Evolutionary conservation across 108 stramenopile species (phyloP), one percentile per base, ranked within the genome.

Genomic region (Pseudonitzschia delicatissima): DNA sequence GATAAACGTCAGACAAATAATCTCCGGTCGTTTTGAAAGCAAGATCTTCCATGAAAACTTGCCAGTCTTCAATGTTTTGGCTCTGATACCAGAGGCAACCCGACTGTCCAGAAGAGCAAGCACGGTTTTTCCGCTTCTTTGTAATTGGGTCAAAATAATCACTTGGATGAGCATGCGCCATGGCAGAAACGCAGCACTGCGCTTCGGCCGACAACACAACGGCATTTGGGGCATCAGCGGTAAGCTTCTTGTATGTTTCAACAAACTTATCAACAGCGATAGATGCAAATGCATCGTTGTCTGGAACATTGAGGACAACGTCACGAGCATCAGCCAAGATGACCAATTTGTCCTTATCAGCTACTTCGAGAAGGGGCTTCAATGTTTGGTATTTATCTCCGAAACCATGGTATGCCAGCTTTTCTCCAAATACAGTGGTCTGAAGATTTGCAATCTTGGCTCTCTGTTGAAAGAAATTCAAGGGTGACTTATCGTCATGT

Each of bases 201-300:
- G 64, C 44, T 21, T 64, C 64, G 25, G 64, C 64, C 26, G 64
- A 64, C 64, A 64, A 48, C 17, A 64, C 64, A 31, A 64, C 40
- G 4, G 64, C 64, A 49, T 48, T 35, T 26, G 64, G 64, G 17
- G 31, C 13, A 27, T 47, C 31, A 4, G 12, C 39, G 1, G 64
- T 64, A 7, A 64, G 45, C 17, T 49, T 64, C 12, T 9, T 37
- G 48, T 64, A 64, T 4, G 64, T 49, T 49, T 47, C 25, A 28
- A 64, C 23, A 45, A 64, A 64, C 31, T 64, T 45, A 23, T 47
- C 45, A 20, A 64, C 47, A 12, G 18, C n/a, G 7, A 17, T 9
- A n/a, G 45, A 13, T 20, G 64, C 64, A 4, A 48, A 20, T 49
- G 18, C 64, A 15, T 34, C 20, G 6, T 48, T 27, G 36, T 61